These are phyloP conservation scores for Penicillium arizonense DNA, from an alignment of 495 filamentous ascomycete species.

Conservation along the genomic window DNA sequence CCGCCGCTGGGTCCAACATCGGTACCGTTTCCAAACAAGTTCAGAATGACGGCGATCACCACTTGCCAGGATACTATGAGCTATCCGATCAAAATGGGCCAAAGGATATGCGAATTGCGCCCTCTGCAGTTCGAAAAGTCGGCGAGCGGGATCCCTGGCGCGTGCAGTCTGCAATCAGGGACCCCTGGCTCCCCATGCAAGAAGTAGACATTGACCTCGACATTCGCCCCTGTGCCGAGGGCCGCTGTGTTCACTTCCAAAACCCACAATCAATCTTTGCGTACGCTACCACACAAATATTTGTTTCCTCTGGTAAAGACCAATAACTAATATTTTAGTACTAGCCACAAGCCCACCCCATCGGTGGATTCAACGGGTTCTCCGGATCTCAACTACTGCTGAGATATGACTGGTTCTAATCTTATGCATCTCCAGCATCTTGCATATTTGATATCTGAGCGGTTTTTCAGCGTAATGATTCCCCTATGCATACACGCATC, in stretches of 20 bases:
- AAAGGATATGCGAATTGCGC: slow-evolving; percentile 9
- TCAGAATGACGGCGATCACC: slow-evolving; percentile 6
- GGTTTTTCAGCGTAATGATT: background rate
- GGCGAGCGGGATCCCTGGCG: slow-evolving; percentile 23
- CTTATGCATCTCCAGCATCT: background rate
- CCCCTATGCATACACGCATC: background rate
- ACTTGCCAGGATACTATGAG: slow-evolving; percentile 3
- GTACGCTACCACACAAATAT: background rate
- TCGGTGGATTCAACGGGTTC: background rate
- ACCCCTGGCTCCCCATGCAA: slow-evolving; percentile 28
- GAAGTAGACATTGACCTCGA: slow-evolving; percentile 27
- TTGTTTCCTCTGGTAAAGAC: too few species aligned
- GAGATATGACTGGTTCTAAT: background rate
- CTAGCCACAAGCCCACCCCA: too few species aligned
- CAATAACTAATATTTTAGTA: background rate
- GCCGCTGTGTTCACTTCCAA: slow-evolving; percentile 16
- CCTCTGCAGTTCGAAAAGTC: slow-evolving; percentile 10
- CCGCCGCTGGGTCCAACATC: slow-evolving; percentile 36
- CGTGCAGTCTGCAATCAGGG: slow-evolving; percentile 4
- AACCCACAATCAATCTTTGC: background rate
- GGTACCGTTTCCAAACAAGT: slow-evolving; percentile 16
- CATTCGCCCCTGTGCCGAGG: slow-evolving; percentile 24
- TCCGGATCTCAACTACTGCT: background rate
- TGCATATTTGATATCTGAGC: slow-evolving; percentile 1
- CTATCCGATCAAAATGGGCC: background rate